Percentiles rank a stretch among this genome's conserved stretches.
Conservation (phyloP, 495 filamentous ascomycete genomes). For the Chaetomidium leptoderma region DNA sequence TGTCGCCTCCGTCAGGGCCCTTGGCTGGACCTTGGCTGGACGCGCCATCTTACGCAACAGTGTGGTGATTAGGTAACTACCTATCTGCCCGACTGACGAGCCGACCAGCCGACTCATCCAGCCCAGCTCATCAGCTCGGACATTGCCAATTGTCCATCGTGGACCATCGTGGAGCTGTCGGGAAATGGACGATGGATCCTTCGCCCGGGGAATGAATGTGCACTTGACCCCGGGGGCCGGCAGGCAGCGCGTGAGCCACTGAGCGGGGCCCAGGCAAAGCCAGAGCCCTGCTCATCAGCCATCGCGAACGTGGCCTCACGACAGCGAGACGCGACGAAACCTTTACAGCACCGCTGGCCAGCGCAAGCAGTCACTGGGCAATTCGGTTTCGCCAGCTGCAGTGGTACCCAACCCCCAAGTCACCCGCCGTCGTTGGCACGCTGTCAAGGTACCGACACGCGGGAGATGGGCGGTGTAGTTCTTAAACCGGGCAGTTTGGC, state of each 20-base stretch:
- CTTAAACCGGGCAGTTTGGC: slow-evolving; percentile 15
- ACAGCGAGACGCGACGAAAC: neutral
- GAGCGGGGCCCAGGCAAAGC: slow-evolving; percentile 16
- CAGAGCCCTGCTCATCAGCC: slow-evolving; percentile 4
- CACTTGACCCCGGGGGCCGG: slow-evolving; percentile 25
- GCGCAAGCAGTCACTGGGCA: slow-evolving; percentile 9
- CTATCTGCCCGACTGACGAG: neutral
- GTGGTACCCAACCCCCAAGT: slow-evolving; percentile 31
- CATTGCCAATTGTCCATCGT: slow-evolving; percentile 11
- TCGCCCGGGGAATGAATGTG: slow-evolving; percentile 4
- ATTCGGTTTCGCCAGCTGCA: slow-evolving; percentile 24
- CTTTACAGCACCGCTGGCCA: neutral
- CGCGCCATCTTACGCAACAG: slow-evolving; percentile 10
- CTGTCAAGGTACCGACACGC: slow-evolving; percentile 19
- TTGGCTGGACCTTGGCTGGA: neutral
- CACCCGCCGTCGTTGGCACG: slow-evolving; percentile 8
- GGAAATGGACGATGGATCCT: neutral
- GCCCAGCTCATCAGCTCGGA: slow-evolving; percentile 9
- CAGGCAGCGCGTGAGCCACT: slow-evolving; percentile 5
- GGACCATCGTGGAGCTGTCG: slow-evolving; percentile 5
- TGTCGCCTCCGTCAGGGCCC: slow-evolving; percentile 6
- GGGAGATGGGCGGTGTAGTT: slow-evolving; percentile 27
- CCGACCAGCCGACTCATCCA: no score
- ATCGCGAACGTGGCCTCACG: slow-evolving; percentile 28
- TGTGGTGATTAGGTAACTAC: slow-evolving; percentile 9